A percentile compares a stretch with the other conserved stretches of the same genome.
These are phyloP conservation scores for Lycium barbarum DNA, from an alignment of 257 asterid genomes.

Conservation along the genomic window DNA sequence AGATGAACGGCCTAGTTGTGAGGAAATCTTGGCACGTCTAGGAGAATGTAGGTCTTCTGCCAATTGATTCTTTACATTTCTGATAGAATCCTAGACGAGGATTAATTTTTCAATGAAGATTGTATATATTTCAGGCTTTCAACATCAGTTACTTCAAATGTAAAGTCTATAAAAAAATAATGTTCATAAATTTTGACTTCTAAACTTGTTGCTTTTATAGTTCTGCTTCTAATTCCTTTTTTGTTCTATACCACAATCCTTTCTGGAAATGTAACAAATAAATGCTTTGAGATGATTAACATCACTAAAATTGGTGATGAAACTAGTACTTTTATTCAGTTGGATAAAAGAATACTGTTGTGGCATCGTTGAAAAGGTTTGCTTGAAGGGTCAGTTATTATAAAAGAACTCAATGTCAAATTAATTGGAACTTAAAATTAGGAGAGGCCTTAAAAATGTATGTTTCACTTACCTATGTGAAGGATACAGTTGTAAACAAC, in stretches of 20 bases:
- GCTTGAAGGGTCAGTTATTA: not conserved
- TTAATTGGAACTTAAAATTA: not conserved
- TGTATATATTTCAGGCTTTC: constrained; percentile 7
- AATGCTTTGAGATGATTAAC: no score
- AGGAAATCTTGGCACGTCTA: constrained; percentile 71
- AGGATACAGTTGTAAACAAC: not conserved
- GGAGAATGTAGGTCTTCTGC: constrained; percentile 63
- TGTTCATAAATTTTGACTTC: constrained; percentile 4
- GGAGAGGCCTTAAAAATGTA: no score
- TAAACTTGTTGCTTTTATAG: not conserved
- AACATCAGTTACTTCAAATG: not conserved
- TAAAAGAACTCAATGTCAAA: not conserved
- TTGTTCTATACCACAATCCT: not conserved
- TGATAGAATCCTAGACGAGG: not conserved
- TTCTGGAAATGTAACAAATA: no score
- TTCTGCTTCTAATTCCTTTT: not conserved
- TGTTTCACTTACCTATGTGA: not conserved
- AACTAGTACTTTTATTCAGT: no score
- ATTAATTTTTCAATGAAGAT: not conserved
- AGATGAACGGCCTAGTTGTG: constrained; percentile 81
- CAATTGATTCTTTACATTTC: constrained; percentile 33
- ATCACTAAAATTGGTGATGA: no score
- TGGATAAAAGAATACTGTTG: no score
- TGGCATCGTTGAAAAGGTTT: not conserved
- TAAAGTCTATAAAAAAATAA: not conserved